A percentile compares a stretch with the other conserved stretches of the same genome.
These are phyloP conservation scores for Suillus subaureus DNA, from an alignment of 768 basidiomycete genomes.

Conservation along the genomic window DNA sequence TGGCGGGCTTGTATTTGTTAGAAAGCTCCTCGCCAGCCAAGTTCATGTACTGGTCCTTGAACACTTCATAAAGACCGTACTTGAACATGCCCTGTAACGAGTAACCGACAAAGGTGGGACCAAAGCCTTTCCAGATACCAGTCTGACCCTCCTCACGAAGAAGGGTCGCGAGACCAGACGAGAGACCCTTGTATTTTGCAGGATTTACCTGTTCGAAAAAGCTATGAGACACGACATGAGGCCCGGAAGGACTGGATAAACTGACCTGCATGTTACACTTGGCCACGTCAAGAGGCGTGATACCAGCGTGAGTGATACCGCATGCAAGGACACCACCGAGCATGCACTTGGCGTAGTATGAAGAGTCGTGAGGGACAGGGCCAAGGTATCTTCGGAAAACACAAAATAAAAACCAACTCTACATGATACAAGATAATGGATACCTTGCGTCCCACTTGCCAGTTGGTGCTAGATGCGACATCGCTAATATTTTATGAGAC, in stretches of 20 bases:
- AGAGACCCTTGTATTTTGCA: slow-evolving; percentile 70
- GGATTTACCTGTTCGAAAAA: slow-evolving; percentile 63
- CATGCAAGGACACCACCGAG: slow-evolving; percentile 88
- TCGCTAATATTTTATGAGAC: slow-evolving; percentile 35
- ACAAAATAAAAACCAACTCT: slow-evolving; percentile 3
- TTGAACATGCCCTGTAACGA: slow-evolving; percentile 98
- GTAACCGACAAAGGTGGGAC: slow-evolving; percentile 92
- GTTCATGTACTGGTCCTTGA: slow-evolving; percentile 95
- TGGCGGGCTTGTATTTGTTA: slow-evolving; percentile 80
- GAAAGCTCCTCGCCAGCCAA: slow-evolving; percentile 81
- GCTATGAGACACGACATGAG: neutral
- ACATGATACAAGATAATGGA: slow-evolving; percentile 9
- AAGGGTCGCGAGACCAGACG: slow-evolving; percentile 62
- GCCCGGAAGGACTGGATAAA: neutral
- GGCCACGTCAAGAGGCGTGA: slow-evolving; percentile 86
- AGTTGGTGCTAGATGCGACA: slow-evolving; percentile 52
- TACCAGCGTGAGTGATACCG: slow-evolving; percentile 85
- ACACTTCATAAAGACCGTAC: slow-evolving; percentile 96
- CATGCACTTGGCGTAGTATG: slow-evolving; percentile 86
- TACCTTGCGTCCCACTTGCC: slow-evolving; percentile 81
- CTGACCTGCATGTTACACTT: slow-evolving; percentile 92
- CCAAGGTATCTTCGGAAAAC: slow-evolving; percentile 55
- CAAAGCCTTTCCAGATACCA: slow-evolving; percentile 94
- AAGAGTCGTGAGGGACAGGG: slow-evolving; percentile 72
- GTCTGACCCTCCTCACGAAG: slow-evolving; percentile 78